These are phyloP conservation scores for Exophiala xenobiotica DNA, from an alignment of 2,329 filamentous ascomycete genomes.

Conservation along the genomic window DNA sequence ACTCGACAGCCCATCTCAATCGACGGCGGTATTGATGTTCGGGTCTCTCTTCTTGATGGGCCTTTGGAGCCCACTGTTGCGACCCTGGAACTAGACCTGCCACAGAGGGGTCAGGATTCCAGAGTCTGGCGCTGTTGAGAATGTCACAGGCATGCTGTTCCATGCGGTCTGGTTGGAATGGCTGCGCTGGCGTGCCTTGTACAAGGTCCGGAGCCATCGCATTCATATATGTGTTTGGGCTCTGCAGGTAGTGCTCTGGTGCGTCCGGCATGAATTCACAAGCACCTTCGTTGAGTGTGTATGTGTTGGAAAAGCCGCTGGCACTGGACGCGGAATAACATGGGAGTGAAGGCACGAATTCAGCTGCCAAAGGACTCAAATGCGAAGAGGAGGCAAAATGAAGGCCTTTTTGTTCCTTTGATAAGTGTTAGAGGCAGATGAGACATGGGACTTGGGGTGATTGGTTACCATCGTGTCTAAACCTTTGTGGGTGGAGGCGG, in stretches of 20 bases:
- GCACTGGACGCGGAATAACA: neutral
- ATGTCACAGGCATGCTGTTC: too few relatives aligned
- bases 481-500: too few relatives aligned
- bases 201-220: neutral
- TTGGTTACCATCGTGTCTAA: constrained; percentile 12
- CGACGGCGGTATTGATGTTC: neutral
- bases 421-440: too few relatives aligned
- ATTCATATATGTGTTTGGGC: neutral
- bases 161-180: too few relatives aligned
- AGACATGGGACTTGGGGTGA: too few relatives aligned
- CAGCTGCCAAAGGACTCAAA: neutral
- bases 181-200: too few relatives aligned
- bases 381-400: too few relatives aligned
- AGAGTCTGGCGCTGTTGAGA: neutral
- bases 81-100: neutral
- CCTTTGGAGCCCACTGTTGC: neutral
- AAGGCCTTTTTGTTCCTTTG: too few relatives aligned
- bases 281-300: neutral
- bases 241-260: neutral
- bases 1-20: neutral
- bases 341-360: neutral
- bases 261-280: constrained; percentile 4
- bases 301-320: neutral
- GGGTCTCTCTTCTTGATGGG: neutral
- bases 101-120: neutral